These are phyloP conservation scores for Lichtheimia hyalospora DNA, from an alignment of 371 early-diverging fungal species.

Conservation along the genomic window DNA sequence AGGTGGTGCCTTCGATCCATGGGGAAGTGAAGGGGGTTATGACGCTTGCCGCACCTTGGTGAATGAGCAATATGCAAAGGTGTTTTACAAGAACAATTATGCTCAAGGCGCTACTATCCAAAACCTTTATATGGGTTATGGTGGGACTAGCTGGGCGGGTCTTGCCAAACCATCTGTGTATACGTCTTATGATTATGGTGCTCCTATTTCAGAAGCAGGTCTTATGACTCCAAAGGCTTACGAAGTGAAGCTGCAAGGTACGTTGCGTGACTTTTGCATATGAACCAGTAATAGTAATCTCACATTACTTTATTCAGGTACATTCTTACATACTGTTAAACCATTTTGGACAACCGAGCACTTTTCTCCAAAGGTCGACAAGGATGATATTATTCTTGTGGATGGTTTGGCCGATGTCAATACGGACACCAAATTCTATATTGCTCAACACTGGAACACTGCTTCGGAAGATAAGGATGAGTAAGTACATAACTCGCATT, in stretches of 20 bases:
- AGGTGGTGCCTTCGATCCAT: conserved; percentile 15
- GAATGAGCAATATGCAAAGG: conserved; percentile 15
- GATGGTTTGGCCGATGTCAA: conserved; percentile 12
- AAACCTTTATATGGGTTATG: conserved; percentile 14
- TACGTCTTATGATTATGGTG: conserved; percentile 28
- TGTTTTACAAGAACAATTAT: conserved; percentile 17
- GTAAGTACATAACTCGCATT: conserved; percentile 6
- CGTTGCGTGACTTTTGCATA: background rate
- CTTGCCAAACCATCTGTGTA: conserved; percentile 15
- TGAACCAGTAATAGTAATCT: background rate
- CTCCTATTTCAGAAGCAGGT: conserved; percentile 22
- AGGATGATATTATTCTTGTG: conserved; percentile 9
- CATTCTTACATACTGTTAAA: conserved; percentile 19
- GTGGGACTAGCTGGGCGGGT: conserved; percentile 21
- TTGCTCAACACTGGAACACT: conserved; percentile 14
- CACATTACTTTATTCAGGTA: background rate
- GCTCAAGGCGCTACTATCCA: conserved; percentile 14
- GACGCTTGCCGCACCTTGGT: conserved; percentile 7
- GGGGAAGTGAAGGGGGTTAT: conserved; percentile 15
- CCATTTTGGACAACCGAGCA: conserved; percentile 13
- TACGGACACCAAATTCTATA: conserved; percentile 12
- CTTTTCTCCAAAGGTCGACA: conserved; percentile 7
- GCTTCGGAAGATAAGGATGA: conserved; percentile 4
- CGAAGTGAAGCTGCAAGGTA: conserved; percentile 22
- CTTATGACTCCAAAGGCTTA: conserved; percentile 17